Conservation (phyloP, 2,329 filamentous ascomycete genomes). For the Fusarium sp. region DNA sequence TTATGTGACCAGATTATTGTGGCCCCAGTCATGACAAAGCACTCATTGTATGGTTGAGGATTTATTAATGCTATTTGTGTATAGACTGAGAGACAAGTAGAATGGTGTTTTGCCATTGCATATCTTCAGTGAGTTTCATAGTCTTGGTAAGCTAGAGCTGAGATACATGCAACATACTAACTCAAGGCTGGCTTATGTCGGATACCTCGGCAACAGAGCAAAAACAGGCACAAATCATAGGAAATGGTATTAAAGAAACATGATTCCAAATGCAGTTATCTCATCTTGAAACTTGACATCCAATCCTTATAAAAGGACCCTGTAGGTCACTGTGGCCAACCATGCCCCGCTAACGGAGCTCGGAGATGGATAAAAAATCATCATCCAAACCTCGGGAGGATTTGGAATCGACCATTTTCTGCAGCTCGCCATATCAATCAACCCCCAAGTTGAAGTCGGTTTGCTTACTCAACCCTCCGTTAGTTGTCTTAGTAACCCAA, state of each 20-base stretch:
- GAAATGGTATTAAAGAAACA: conserved; percentile 5
- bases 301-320: background rate
- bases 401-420: conserved; percentile 43
- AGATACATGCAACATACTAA: background rate
- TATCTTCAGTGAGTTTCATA: too few relatives aligned
- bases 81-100: too few relatives aligned
- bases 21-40: background rate
- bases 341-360: conserved; percentile 30
- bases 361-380: conserved; percentile 31
- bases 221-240: background rate
- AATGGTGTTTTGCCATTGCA: too few relatives aligned
- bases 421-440: conserved; percentile 30
- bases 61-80: background rate
- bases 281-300: conserved; percentile 8
- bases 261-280: conserved; percentile 31
- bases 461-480: conserved; percentile 44
- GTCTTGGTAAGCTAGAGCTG: conserved; percentile 10
- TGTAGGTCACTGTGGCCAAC: conserved; percentile 9
- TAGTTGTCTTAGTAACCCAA: conserved; percentile 16
- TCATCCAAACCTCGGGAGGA: conserved; percentile 30
- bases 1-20: conserved; percentile 16
- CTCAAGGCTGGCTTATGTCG: background rate
- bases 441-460: conserved; percentile 5
- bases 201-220: background rate
- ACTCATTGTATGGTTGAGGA: background rate